phyloP scores from a whole-genome alignment of 1,284 basidiomycete genomes.

The Ceratobasidium sp. region DNA sequence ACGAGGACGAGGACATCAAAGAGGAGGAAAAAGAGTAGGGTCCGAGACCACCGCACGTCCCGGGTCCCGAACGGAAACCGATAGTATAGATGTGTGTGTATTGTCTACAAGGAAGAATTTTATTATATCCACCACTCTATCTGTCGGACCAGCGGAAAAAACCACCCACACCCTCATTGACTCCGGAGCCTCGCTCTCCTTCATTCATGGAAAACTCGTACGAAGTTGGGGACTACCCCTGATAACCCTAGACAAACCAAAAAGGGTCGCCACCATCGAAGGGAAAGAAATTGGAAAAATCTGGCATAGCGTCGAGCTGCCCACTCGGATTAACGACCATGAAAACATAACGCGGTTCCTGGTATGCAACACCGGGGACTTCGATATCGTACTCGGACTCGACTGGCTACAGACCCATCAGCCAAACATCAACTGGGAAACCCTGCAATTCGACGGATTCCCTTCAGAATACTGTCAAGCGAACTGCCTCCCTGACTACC shows the following conservation, averaged over 20 bases:
- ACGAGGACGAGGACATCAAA: background rate
- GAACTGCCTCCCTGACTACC: background rate
- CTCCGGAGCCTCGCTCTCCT: constrained; percentile 14
- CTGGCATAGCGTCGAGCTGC: background rate
- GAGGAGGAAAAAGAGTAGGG: constrained; percentile 7
- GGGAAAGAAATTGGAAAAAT: constrained; percentile 7
- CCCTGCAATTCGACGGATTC: background rate
- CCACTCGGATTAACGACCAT: background rate
- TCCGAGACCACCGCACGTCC: background rate
- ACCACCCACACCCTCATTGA: constrained; percentile 18
- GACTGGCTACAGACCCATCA: background rate
- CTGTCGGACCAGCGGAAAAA: constrained; percentile 1
- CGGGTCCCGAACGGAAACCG: background rate
- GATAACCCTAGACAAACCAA: background rate
- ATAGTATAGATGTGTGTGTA: background rate
- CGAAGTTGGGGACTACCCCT: background rate
- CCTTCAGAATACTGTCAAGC: background rate
- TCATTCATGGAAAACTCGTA: constrained; percentile 1
- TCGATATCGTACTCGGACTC: background rate
- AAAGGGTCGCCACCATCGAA: background rate
- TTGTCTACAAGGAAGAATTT: background rate
- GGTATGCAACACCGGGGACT: background rate
- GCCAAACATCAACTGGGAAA: constrained; percentile 1
- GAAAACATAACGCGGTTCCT: background rate
- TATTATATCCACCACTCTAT: background rate